Evolutionary conservation across 2,329 filamentous ascomycete genomes (phyloP).

Genomic region (Neofusicoccum laricinum): DNA sequence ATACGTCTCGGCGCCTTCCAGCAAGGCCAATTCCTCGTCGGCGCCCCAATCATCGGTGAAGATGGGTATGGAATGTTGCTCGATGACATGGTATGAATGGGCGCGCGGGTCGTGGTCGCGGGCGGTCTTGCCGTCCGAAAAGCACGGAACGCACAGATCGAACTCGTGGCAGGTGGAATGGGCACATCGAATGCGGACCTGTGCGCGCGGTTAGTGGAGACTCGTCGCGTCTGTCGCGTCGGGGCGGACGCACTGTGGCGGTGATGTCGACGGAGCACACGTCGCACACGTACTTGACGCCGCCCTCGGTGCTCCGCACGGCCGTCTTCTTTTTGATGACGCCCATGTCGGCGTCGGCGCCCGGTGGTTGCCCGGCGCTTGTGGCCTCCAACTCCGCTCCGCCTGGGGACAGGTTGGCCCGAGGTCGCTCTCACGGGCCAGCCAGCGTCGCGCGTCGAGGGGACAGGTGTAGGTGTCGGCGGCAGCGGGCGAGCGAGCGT

Average conservation of each 20-base stretch:
- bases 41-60: constrained; percentile 95
- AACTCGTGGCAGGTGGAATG: constrained; percentile 83
- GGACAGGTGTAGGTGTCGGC: not conserved
- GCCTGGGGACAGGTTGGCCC: constrained; percentile 8
- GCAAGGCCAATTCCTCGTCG: constrained; percentile 87
- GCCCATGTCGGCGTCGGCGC: constrained; percentile 60
- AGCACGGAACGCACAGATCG: constrained; percentile 94
- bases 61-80: constrained; percentile 97
- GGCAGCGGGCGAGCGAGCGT: not conserved
- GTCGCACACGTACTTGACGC: constrained; percentile 89
- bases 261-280: constrained; percentile 96
- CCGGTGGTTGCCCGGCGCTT: not conserved
- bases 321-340: constrained; percentile 96
- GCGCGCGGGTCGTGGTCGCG: constrained; percentile 82
- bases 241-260: constrained; percentile 68
- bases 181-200: constrained; percentile 95
- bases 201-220: constrained; percentile 14
- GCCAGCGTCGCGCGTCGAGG: constrained; percentile 1
- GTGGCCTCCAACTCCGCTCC: constrained; percentile 5
- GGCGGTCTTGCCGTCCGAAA: constrained; percentile 75
- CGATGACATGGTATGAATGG: constrained; percentile 89
- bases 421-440: constrained; percentile 6
- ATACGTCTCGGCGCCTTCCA: constrained; percentile 95
- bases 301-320: constrained; percentile 74
- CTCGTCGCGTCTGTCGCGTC: not conserved